Conservation (phyloP, 495 filamentous ascomycete species). For the Cenococcum geophilum region DNA sequence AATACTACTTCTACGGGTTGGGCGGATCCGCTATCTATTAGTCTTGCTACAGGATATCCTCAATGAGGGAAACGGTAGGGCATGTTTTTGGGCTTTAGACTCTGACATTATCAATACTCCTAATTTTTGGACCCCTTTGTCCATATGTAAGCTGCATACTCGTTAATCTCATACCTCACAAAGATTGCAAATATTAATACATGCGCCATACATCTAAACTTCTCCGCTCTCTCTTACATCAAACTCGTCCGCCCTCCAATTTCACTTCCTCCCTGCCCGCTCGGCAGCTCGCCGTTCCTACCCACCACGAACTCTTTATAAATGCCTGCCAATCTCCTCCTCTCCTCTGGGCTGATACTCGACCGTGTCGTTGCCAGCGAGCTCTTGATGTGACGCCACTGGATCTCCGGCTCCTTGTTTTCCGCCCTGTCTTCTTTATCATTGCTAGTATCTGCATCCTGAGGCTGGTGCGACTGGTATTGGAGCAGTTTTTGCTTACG, state of each 20-base stretch:
- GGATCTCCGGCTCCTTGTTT: conserved; percentile 68
- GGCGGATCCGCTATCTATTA: background rate
- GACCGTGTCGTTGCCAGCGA: conserved; percentile 70
- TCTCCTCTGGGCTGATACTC: conserved; percentile 75
- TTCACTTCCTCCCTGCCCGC: conserved; percentile 81
- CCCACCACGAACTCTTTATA: conserved; percentile 90
- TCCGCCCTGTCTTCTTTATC: conserved; percentile 31
- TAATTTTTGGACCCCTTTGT: no score
- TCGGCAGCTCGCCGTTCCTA: conserved; percentile 88
- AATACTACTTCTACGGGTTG: background rate
- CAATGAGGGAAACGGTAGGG: no score
- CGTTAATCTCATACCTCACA: background rate
- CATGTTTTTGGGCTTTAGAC: no score
- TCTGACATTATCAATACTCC: no score
- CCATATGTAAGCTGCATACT: background rate
- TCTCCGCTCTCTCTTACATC: conserved; percentile 53
- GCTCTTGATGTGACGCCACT: conserved; percentile 78
- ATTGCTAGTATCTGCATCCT: conserved; percentile 27
- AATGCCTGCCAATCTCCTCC: conserved; percentile 64
- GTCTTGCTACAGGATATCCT: background rate
- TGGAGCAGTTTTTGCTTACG: conserved; percentile 48
- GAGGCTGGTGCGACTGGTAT: conserved; percentile 19
- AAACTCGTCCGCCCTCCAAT: conserved; percentile 87
- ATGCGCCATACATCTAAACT: background rate
- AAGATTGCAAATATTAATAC: background rate